phyloP scores from a whole-genome alignment of 257 asterid genomes.

The Thymus mandschuricus region DNA sequence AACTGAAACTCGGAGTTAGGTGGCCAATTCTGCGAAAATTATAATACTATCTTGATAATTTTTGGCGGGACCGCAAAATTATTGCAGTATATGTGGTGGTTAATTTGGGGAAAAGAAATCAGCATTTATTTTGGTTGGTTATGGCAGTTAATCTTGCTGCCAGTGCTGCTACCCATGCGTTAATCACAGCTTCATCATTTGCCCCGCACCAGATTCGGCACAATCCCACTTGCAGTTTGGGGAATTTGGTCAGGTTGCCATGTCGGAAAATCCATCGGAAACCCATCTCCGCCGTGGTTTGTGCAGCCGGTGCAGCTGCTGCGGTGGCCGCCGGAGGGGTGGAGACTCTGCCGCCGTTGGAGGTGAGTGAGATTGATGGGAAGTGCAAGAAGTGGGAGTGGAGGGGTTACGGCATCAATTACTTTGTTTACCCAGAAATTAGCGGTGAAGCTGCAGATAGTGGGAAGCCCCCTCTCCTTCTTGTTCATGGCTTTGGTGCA shows the following conservation, averaged over 20 bases:
- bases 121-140: background rate
- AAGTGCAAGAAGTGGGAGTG: conserved; percentile 78
- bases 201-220: conserved; percentile 30
- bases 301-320: conserved; percentile 36
- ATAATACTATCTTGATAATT: conserved; percentile 14
- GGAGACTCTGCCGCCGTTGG: conserved; percentile 52
- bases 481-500: conserved; percentile 96
- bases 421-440: conserved; percentile 57
- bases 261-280: conserved; percentile 4
- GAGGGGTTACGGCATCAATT: conserved; percentile 68
- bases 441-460: conserved; percentile 21
- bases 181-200: conserved; percentile 29
- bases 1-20: background rate
- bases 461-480: conserved; percentile 59
- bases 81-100: background rate
- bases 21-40: background rate
- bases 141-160: conserved; percentile 46
- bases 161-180: conserved; percentile 5
- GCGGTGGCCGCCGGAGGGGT: conserved; percentile 39
- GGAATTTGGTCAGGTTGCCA: conserved; percentile 17
- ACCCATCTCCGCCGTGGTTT: conserved; percentile 22
- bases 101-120: background rate
- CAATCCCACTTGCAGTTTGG: conserved; percentile 28
- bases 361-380: conserved; percentile 54
- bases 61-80: conserved; percentile 5